Conservation (phyloP, 1,284 basidiomycete genomes). For the Mycena sp. region DNA sequence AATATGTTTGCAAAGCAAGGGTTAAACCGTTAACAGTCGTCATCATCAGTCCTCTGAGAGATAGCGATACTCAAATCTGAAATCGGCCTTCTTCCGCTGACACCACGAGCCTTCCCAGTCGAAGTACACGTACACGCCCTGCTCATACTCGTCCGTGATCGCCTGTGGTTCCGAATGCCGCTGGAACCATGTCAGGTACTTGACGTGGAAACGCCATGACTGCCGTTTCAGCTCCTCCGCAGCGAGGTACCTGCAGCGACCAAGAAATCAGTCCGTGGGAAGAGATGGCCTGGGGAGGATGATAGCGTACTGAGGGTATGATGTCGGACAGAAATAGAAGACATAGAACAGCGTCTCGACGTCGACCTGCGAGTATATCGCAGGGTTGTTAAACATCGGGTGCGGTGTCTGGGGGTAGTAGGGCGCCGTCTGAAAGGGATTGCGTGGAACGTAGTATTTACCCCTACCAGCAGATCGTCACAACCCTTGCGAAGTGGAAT, state of each 20-base stretch:
- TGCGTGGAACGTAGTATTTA: conserved; percentile 95
- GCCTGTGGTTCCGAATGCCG: conserved; percentile 97
- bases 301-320: conserved; percentile 89
- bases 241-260: conserved; percentile 80
- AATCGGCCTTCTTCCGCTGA: conserved; percentile 97
- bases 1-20: too few relatives aligned
- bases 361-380: conserved; percentile 92
- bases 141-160: conserved; percentile 99
- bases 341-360: conserved; percentile 99
- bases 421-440: conserved; percentile 90
- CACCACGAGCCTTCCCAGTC: conserved; percentile 99
- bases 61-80: conserved; percentile 95
- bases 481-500: neutral
- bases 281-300: conserved; percentile 1
- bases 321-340: conserved; percentile 97
- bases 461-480: conserved; percentile 62
- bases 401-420: conserved; percentile 96
- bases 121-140: conserved; percentile 97
- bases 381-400: conserved; percentile 86
- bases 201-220: conserved; percentile 99
- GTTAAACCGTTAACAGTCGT: too few relatives aligned
- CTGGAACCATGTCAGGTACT: conserved; percentile 99
- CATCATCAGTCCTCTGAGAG: conserved; percentile 80
- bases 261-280: neutral
- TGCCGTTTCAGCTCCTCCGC: conserved; percentile 98